Base-by-base conservation (phyloP, 1,284 basidiomycete species). In the Leccinum pachyderme region DNA sequence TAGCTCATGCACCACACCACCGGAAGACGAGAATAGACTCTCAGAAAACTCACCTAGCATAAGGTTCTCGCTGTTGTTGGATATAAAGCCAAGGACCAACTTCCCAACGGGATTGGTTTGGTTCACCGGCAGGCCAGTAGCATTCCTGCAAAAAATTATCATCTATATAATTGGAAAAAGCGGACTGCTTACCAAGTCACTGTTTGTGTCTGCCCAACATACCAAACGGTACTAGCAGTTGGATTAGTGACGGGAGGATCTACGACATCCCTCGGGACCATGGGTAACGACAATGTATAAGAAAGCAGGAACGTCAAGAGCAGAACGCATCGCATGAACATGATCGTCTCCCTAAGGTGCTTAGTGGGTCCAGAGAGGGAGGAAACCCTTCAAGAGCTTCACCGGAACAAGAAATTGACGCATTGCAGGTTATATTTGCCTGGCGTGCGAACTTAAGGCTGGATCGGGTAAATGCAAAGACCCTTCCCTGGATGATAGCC, bases 191-290 rank as follows among this genome's bases (percentile, higher is more conserved):
- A 85, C 84, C 84, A 87, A 15, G 80, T 82, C 57, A 87, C 83
- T 3, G 72, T 79, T 57, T 80, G 73, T 3, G 63, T 73, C 22
- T 77, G 62, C 11, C 84, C 83, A 28, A 80, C 75, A 31, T 70
- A 66, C 85, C 85, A 87, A 15, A 81, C 71, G 3, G 81, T 78
- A 11, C 61, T 59, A 3, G 74, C 72, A 24, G 73, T 75, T n/a
- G 85, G 86, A 55, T 66, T 77, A 15, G 77, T 82, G 66, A 87
- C 81, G 32, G 75, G 78, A 1, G 86, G 86, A 33, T 63, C 72
- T 33, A 79, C 76, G 15, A 84, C 82, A 57, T 82, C 81, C 55
- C 83, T 76, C 59, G 61, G 57, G 29, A 56, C 65, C 32, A 83
- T 61, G 11, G 81, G 82, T 11, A 66, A 55, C 24, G 71, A 67